Conservation (phyloP, 192 early-diverging fungal species). For the Glomus cerebriforme region DNA sequence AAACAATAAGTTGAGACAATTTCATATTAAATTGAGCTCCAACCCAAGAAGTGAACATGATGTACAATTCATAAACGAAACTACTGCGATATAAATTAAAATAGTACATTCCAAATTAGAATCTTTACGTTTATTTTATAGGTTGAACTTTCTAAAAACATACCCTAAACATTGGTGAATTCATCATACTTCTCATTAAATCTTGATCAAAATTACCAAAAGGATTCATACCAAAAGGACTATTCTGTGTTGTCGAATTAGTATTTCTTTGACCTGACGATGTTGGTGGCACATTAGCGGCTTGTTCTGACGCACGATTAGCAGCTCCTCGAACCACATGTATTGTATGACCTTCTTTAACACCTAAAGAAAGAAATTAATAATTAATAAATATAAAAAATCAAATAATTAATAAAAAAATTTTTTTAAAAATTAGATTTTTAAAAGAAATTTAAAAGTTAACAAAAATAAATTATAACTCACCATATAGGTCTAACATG, state of each 20-base stretch:
- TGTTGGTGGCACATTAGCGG: conserved; percentile 49
- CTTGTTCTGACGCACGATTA: conserved; percentile 43
- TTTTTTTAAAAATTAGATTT: background rate
- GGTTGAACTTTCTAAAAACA: background rate
- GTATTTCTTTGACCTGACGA: conserved; percentile 36
- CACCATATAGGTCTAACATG: conserved; percentile 66
- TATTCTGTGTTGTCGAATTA: conserved; percentile 16
- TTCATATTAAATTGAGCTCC: conserved; percentile 7
- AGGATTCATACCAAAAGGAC: conserved; percentile 22
- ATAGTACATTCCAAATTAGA: background rate
- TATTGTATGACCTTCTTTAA: conserved; percentile 82
- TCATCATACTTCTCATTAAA: conserved; percentile 41
- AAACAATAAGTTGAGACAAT: background rate
- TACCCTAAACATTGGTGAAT: conserved; percentile 49
- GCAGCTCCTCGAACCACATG: conserved; percentile 81
- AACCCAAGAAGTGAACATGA: background rate
- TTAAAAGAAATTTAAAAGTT: too few relatives aligned
- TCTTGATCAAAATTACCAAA: conserved; percentile 26
- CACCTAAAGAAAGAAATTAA: conserved; percentile 42
- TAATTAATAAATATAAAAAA: background rate
- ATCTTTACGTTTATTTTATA: background rate
- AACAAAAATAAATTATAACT: conserved; percentile 33
- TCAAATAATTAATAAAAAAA: background rate
- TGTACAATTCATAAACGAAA: background rate
- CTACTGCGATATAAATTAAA: background rate